Conservation (phyloP, 148 eudicot species). For the Fagopyrum tataricum region DNA sequence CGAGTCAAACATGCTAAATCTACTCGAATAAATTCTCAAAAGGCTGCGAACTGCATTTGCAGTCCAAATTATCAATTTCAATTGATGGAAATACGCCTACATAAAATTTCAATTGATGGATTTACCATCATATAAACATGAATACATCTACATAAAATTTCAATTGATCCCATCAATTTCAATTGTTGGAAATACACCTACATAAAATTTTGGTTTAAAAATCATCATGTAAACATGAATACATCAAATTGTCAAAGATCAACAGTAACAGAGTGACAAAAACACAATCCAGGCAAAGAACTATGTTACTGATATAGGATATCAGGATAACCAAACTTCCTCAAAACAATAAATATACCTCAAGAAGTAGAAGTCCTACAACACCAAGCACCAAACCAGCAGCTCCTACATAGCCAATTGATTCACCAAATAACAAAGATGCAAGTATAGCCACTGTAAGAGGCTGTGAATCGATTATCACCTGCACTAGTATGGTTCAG, state of each 20-base stretch:
- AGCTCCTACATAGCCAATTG: constrained; percentile 81
- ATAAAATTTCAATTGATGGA: neutral
- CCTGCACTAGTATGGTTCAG: constrained; percentile 48
- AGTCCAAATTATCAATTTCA: neutral
- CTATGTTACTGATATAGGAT: neutral
- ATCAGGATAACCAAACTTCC: too few relatives aligned
- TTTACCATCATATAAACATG: neutral
- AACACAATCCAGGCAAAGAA: neutral
- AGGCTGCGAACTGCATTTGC: neutral
- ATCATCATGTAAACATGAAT: neutral
- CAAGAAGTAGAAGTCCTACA: constrained; percentile 89
- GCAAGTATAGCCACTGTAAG: constrained; percentile 94
- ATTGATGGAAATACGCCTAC: neutral
- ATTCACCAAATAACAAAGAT: constrained; percentile 83
- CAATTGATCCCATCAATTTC: too few relatives aligned
- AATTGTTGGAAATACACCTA: neutral
- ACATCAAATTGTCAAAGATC: neutral
- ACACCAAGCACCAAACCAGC: constrained; percentile 94
- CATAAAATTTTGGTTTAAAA: neutral
- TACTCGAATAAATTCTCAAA: neutral
- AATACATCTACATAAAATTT: too few relatives aligned
- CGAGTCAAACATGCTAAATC: neutral
- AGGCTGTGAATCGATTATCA: constrained; percentile 97
- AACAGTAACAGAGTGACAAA: neutral
- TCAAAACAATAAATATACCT: constrained; percentile 34